phyloP scores from a whole-genome alignment of 108 stramenopile species.

The Mayamaea pseudoterrestris region DNA sequence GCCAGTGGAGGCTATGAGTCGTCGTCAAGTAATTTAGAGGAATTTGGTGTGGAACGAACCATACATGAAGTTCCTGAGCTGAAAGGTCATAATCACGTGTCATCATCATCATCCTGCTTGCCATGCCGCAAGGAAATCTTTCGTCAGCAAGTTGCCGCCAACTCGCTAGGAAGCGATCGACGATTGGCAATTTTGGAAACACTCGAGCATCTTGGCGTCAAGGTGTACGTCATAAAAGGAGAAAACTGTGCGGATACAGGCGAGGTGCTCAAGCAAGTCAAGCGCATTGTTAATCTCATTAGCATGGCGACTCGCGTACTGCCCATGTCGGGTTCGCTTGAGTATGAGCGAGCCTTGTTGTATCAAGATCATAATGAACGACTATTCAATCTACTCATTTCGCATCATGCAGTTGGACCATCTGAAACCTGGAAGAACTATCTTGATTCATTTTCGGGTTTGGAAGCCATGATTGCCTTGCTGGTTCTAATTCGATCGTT shows the following conservation, averaged over 20 bases:
- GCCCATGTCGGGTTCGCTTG: not conserved
- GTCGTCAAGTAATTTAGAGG: too few species aligned
- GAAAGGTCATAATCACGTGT: too few species aligned
- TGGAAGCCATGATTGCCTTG: conserved; percentile 37
- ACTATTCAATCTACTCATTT: conserved; percentile 19
- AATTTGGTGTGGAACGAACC: too few species aligned
- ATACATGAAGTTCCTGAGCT: too few species aligned
- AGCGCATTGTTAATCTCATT: not conserved
- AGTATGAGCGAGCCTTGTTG: conserved; percentile 21
- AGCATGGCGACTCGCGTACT: not conserved
- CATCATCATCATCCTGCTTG: too few species aligned
- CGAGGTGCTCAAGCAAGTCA: conserved; percentile 1
- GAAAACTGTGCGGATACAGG: not conserved
- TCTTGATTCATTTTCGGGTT: conserved; percentile 21
- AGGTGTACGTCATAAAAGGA: not conserved
- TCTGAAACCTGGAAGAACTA: conserved; percentile 21
- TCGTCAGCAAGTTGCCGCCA: not conserved
- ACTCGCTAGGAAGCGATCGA: not conserved
- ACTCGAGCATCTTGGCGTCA: not conserved
- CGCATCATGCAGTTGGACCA: conserved; percentile 17
- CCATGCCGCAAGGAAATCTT: too few species aligned
- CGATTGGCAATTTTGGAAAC: not conserved
- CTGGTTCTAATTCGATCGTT: conserved; percentile 12
- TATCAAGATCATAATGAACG: conserved; percentile 26
- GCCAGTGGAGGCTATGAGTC: too few species aligned